Conservation (phyloP, 257 asterid species). For the Capsicum pubescens region DNA sequence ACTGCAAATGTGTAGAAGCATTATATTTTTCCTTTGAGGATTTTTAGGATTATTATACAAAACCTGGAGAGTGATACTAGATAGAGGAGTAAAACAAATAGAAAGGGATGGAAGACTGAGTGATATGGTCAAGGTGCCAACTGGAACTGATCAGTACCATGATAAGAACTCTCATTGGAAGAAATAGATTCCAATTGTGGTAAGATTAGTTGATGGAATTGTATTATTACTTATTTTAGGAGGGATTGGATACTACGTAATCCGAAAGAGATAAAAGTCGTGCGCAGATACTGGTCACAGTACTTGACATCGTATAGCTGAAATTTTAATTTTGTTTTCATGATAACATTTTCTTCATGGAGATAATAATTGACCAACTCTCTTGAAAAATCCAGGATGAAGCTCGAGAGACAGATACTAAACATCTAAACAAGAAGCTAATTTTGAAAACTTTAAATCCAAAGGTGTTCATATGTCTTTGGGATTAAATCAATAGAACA, state of each 20-base stretch:
- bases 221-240: conserved; percentile 59
- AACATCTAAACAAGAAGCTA: neutral
- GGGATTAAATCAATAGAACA: no score
- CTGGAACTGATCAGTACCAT: no score
- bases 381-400: neutral
- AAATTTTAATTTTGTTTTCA: neutral
- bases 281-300: conserved; percentile 18
- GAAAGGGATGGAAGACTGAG: no score
- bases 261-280: conserved; percentile 52
- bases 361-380: neutral
- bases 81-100: no score
- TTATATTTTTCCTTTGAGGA: no score
- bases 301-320: conserved; percentile 15
- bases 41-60: no score
- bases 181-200: conserved; percentile 58
- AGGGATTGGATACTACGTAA: conserved; percentile 58
- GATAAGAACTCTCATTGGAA: neutral
- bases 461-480: neutral
- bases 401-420: neutral
- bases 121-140: no score
- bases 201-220: conserved; percentile 68
- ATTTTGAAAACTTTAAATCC: neutral
- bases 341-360: neutral
- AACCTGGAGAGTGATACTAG: no score
- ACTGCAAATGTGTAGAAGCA: no score